Base-by-base conservation (phyloP, 805 yeast species). In the Saccharomycopsis malanga region DNA sequence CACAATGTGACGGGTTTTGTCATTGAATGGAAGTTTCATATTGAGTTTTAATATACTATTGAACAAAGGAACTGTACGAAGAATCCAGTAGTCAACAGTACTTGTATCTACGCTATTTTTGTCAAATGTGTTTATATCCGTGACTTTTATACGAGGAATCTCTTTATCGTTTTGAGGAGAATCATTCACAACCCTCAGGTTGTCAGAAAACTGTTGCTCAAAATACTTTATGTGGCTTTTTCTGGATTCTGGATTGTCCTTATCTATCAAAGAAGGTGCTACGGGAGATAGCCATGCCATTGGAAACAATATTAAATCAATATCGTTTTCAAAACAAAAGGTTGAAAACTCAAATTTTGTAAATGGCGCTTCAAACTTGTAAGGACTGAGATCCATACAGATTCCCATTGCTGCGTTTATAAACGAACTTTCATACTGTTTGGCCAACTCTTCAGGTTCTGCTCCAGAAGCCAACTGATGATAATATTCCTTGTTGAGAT, bases 321-420 rank as follows among this genome's bases (percentile, higher is more conserved):
- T 75, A 9, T 67, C 57, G 38, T 77, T 70, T 0, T 62, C 56
- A 18, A 66, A 58, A 49, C 84, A 78, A 44, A 70, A 69, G 24
- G 63, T 60, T 0, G 89, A 72, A 62, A 84, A 86, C 61, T 89
- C 97, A 59, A 74, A 87, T 22, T 68, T 71, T 32, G 72, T 68
- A 63, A 87, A 88, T 1, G 94, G 88, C 1, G 95, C 87, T 53
- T 75, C 69, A 61, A 89, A 89, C 59, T 84, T 72, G 61, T 85
- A 83, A 0, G 96, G 96, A 60, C 86, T 88, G 52, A 89, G 62
- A 64, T 89, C 98, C 97, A 89, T 89, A 61, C 98, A 89, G 4
- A 89, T 87, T 0, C 96, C 98, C 46, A 89, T 69, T 29, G 80
- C 72, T 1, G 83, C 66, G 30, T 61, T 71, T 4, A 75, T 54